Conservation (phyloP, 441 rosid species). For the Oxalis stricta region DNA sequence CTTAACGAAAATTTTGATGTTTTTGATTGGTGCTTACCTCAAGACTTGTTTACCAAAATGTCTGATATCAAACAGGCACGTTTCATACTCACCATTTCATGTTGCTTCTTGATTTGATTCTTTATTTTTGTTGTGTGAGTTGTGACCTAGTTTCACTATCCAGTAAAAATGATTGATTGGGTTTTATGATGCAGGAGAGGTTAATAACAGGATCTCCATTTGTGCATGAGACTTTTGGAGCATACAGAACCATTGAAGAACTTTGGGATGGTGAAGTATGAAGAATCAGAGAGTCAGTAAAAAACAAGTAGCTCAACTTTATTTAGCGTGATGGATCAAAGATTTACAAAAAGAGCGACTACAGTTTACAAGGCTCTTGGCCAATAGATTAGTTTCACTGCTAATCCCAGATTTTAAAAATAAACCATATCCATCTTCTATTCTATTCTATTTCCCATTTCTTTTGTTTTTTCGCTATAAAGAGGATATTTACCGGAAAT, state of each 20-base stretch:
- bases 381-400: no score
- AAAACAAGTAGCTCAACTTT: no score
- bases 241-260: constrained; percentile 31
- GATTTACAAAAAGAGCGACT: no score
- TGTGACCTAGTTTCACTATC: no score
- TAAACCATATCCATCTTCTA: no score
- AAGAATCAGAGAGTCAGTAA: no score
- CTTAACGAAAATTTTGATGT: constrained; percentile 44
- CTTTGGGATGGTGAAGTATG: constrained; percentile 54
- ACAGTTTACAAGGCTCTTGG: no score
- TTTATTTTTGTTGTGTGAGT: background rate
- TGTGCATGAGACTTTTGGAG: constrained; percentile 28
- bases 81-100: background rate
- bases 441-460: no score
- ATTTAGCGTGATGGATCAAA: no score
- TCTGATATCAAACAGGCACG: constrained; percentile 42
- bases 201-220: constrained; percentile 20
- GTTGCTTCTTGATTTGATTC: background rate
- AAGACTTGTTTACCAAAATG: constrained; percentile 29
- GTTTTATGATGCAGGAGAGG: constrained; percentile 26
- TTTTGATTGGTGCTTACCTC: constrained; percentile 39
- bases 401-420: no score
- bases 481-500: no score
- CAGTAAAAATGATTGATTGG: background rate
- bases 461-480: no score